Percentiles rank a stretch among this genome's conserved stretches.
Evolutionary conservation across 2,329 filamentous ascomycete genomes (phyloP).

Genomic region (Fusarium sp.): DNA sequence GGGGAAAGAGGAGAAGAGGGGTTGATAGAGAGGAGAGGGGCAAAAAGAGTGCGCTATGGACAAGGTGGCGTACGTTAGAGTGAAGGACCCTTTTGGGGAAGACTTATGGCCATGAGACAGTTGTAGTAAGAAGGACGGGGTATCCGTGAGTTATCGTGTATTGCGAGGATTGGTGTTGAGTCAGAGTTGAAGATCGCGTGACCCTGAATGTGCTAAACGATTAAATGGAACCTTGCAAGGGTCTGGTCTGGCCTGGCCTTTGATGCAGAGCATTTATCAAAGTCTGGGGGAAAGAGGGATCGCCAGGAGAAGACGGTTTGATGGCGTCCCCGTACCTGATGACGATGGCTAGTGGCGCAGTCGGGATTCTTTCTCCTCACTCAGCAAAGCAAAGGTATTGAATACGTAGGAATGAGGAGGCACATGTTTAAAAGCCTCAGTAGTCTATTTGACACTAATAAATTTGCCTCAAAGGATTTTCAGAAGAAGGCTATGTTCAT

Average conservation of each 20-base stretch:
- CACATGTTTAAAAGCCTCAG: background rate
- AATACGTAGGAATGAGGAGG: constrained; percentile 6
- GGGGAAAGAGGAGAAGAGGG: constrained; percentile 26
- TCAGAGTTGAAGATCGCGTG: constrained; percentile 4
- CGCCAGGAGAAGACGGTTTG: constrained; percentile 20
- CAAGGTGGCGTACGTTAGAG: constrained; percentile 22
- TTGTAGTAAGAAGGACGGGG: background rate
- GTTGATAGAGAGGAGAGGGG: constrained; percentile 8
- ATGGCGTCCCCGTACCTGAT: constrained; percentile 31
- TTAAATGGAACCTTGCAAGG: constrained; percentile 3
- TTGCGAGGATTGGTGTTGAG: background rate
- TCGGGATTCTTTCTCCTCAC: constrained; percentile 17
- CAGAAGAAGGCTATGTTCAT: background rate
- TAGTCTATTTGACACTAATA: background rate
- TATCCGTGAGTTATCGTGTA: background rate
- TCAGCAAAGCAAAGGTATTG: background rate
- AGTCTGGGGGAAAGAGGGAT: constrained; percentile 9
- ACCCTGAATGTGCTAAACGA: background rate
- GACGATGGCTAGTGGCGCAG: constrained; percentile 31
- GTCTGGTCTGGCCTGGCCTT: background rate
- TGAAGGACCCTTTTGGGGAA: constrained; percentile 2
- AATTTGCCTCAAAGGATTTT: background rate
- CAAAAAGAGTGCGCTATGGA: constrained; percentile 11
- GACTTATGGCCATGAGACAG: background rate
- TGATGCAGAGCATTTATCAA: constrained; percentile 1